Evolutionary conservation across 352 stramenopile genomes (phyloP), one percentile per base, ranked within the genome.

Genomic region (Globisporangium orthogonon): DNA sequence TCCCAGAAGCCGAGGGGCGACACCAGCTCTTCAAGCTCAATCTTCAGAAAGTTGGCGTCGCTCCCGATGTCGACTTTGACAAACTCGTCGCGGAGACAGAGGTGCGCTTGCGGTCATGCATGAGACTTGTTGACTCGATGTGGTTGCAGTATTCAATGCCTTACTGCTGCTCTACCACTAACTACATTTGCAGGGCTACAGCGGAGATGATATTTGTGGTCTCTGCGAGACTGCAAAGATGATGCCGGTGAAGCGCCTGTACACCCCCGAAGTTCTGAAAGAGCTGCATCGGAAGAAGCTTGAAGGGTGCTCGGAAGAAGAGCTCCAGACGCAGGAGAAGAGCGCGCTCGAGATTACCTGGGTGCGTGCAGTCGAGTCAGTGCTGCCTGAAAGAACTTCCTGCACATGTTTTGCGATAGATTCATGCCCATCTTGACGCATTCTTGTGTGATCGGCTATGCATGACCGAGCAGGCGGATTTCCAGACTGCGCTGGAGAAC

Each of bases 161-260:
- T 11, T 39, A 53, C 3, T 0, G 2, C 45, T 7, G 4, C 43
- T 39, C 23, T 23, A 43, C 50, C 39, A 23, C 6, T 10, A 3
- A 14, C 4, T 37, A 23, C 23, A 23, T 23, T 23, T 23, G 28
- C 46, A 84, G 69, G 73, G 73, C 14, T 84, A 84, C 51, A 84
- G 76, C 13, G 73, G 76, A 43, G 73, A 86, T 11, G 74, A 83
- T 44, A 84, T 84, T 33, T 80, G 69, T 13, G 76, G 74, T 13
- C 65, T 83, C n/a, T 84, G 74, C 14, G 76, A 86, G 63, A 80
- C 76, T 46, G 83, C 83, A 17, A 93, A 93, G 60, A 82, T 79
- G 17, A 88, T 93, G 80, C 81, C 80, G 13, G 80, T 92, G 14
- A 92, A 90, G 59, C 67, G 82, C 6, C 49, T 92, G 50, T 90